Evolutionary conservation across 306 rosid species (phyloP), one percentile per base, ranked within the genome.

Genomic region (cucumber (Cucumis sativus)): DNA sequence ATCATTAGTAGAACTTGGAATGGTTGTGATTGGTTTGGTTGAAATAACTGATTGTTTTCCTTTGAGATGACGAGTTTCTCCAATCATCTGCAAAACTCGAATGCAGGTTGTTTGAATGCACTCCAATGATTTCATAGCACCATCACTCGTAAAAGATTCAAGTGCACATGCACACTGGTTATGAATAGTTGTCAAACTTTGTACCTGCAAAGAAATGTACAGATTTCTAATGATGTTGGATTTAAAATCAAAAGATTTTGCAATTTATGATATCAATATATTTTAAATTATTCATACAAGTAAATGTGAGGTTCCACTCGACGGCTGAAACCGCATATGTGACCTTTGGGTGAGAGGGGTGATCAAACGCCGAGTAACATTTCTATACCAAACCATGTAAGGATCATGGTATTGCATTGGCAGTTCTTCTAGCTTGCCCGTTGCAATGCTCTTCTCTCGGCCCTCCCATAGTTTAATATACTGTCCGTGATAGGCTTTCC

Each of bases 301-400:
- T 71, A 79, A 35, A 71, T 79, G 77, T 41, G 77, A 25, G 28
- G 65, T 70, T 23, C 77, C 81, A 70, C 81, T 79, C 16, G 81
- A 79, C 58, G 81, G 81, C 75, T 79, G 81, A 79, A 79, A 67
- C 37, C 81, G 77, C 77, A 68, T 79, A 43, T 79, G 81, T 69
- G 81, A 63, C 49, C 77, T 69, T 57, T 79, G 81, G 15, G 81
- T 79, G 65, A 79, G 77, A 55, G 81, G 77, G 51, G 81, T 79
- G 49, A 79, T 79, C 59, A 69, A 43, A 70, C 81, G 61, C 1
- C 81, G 81, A 40, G 81, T 79, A 25, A 79, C 49, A 62, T 17
- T 69, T 21, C 81, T 75, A 58, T 68, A 79, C 81, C 81, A 79
- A 47, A 54, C 77, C 81, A 79, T 69, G 71, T 79, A 79, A 41